Conservation (phyloP, 2,329 filamentous ascomycete species). For the Stemphylium vesicarium region DNA sequence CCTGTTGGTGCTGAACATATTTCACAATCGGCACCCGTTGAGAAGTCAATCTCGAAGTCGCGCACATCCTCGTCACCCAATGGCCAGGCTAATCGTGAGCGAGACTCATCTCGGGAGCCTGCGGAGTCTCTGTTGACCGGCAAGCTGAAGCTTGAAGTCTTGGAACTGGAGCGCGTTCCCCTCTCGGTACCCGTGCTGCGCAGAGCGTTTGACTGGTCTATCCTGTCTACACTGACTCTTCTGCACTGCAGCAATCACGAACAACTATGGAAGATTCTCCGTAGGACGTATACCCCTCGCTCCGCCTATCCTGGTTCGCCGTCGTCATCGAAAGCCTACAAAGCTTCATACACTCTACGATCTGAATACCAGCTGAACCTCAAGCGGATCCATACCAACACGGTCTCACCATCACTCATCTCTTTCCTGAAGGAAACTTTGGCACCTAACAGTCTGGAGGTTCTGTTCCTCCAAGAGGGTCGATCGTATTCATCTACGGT, state of each 20-base stretch:
- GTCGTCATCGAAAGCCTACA: slow-evolving; percentile 46
- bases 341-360: slow-evolving; percentile 48
- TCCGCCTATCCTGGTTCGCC: slow-evolving; percentile 42
- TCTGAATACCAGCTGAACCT: slow-evolving; percentile 62
- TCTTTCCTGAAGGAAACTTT: slow-evolving; percentile 78
- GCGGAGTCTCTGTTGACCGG: slow-evolving; percentile 56
- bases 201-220: slow-evolving; percentile 75
- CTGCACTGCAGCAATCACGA: slow-evolving; percentile 76
- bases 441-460: slow-evolving; percentile 79
- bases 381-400: slow-evolving; percentile 77
- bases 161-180: slow-evolving; percentile 77
- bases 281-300: slow-evolving; percentile 58
- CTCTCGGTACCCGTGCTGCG: slow-evolving; percentile 75
- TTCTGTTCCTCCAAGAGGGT: slow-evolving; percentile 76
- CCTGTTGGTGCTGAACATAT: slow-evolving; percentile 19
- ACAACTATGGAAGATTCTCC: slow-evolving; percentile 74
- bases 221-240: slow-evolving; percentile 73
- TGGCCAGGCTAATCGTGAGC: background rate
- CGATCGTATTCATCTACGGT: slow-evolving; percentile 63
- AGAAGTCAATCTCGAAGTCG: slow-evolving; percentile 7
- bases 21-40: slow-evolving; percentile 8
- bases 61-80: slow-evolving; percentile 2
- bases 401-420: slow-evolving; percentile 71
- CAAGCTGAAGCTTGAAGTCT: slow-evolving; percentile 69
- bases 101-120: slow-evolving; percentile 3